Percentiles rank a stretch among this genome's conserved stretches.
Conservation (phyloP, 352 stramenopile genomes). For the Blastocystis hominis region DNA sequence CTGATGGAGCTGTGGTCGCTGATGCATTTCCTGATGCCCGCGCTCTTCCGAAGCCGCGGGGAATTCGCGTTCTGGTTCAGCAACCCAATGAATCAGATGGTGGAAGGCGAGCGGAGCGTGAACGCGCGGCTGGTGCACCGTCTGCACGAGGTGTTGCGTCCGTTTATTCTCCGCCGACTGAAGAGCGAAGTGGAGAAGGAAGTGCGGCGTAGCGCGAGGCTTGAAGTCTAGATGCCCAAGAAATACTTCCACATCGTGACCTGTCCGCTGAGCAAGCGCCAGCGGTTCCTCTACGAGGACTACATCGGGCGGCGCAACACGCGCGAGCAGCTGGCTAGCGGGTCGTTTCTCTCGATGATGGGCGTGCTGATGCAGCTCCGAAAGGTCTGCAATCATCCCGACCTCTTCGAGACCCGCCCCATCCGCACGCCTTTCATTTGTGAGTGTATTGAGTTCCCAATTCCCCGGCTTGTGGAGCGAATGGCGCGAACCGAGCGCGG, state of each 20-base stretch:
- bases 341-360: not conserved
- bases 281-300: not conserved
- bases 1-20: slow-evolving; percentile 96
- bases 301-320: not conserved
- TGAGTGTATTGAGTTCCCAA: not conserved
- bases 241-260: not conserved
- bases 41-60: not conserved
- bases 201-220: slow-evolving; percentile 78
- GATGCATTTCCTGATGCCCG: slow-evolving; percentile 90
- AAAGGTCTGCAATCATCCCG: slow-evolving; percentile 60
- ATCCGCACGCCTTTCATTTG: slow-evolving; percentile 83
- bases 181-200: not conserved
- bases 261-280: not conserved
- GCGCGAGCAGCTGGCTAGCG: not conserved
- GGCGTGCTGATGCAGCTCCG: not conserved
- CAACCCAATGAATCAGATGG: not conserved
- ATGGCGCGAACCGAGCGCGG: not conserved
- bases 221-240: slow-evolving; percentile 67
- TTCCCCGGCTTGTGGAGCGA: not conserved
- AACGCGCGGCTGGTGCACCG: not conserved
- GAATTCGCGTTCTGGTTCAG: not conserved
- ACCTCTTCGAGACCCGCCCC: slow-evolving; percentile 91
- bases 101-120: not conserved
- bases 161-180: slow-evolving; percentile 18
- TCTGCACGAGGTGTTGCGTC: not conserved